These are phyloP conservation scores for Abelmoschus esculentus DNA, from an alignment of 345 rosid species.

Conservation along the genomic window DNA sequence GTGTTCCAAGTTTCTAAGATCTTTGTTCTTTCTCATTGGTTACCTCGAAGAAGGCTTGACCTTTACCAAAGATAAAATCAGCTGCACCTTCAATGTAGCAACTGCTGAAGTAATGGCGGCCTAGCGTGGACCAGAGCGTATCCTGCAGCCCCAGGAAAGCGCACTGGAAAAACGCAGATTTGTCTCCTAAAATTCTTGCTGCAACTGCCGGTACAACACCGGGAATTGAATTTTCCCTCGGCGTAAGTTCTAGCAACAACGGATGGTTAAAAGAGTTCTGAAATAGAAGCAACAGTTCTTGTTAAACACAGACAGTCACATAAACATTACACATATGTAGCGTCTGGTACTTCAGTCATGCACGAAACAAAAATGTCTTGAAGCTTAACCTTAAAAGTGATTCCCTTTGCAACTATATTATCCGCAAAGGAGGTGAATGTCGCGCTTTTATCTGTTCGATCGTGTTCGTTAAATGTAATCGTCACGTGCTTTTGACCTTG, in stretches of 20 bases:
- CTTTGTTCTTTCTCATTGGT: too few relatives aligned
- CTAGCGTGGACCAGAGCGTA: constrained; percentile 41
- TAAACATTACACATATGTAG: neutral
- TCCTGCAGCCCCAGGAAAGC: constrained; percentile 53
- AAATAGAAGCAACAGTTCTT: neutral
- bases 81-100: too few relatives aligned
- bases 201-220: constrained; percentile 24
- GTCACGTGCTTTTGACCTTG: constrained; percentile 9
- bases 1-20: too few relatives aligned
- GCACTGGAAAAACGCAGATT: constrained; percentile 39
- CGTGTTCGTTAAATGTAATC: constrained; percentile 16
- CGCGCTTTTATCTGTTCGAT: constrained; percentile 17
- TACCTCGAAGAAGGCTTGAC: too few relatives aligned
- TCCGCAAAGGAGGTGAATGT: constrained; percentile 25
- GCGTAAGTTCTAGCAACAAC: neutral
- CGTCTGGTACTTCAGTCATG: neutral
- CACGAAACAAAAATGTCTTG: neutral
- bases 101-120: constrained; percentile 3
- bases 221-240: neutral
- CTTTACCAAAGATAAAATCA: too few relatives aligned
- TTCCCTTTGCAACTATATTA: constrained; percentile 26
- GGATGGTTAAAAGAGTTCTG: constrained; percentile 43
- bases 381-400: constrained; percentile 5
- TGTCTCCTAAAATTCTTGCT: constrained; percentile 30
- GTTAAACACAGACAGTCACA: neutral